Base-by-base conservation (phyloP, 768 basidiomycete species). In the Suillus variegatus region DNA sequence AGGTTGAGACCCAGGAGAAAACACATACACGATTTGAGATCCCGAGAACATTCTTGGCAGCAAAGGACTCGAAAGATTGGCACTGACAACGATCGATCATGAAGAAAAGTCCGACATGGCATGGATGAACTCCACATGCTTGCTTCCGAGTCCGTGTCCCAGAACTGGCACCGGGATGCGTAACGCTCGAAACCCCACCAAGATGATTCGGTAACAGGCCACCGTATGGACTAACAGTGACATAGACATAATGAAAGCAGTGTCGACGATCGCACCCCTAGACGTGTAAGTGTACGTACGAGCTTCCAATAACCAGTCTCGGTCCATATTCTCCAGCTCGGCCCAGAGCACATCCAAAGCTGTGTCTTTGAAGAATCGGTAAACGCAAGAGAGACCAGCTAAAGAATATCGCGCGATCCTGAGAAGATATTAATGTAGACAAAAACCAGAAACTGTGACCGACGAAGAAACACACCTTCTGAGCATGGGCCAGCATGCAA, bases 301-400 rank as follows among this genome's bases (percentile, higher is more conserved):
- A 20, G 20, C 54, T n/a, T 18, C 54, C 4, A 32, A 20, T 18
- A 2, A 10, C 16, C 5, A 9, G 32, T 36, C 54, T 9, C 2
- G 16, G 1, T 38, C 62, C 63, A 71, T 10, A 55, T 63, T 61
- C 2, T 56, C 40, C 44, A 74, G 62, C 36, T 67, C 47, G 2
- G 47, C 47, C 70, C 63, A 74, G 4, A 70, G 51, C 49, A 64
- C 44, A 22, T 66, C 55, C 12, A 74, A 22, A 3, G 70, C 73
- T 6, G 62, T 58, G 0, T 66, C 64, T 28, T 57, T 72, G 65
- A 72, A 72, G 18, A 64, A 28, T 16, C 12, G 67, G 52, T 67
- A 70, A 22, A 38, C n/a, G 16, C 36, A 13, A 38, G 36, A 57
- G 55, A 56, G 56, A 3, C 4, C 38, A 16, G 22, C 57, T 35